Percentiles rank a stretch among this genome's conserved stretches.
Evolutionary conservation across 2,329 filamentous ascomycete genomes (phyloP).

Genomic region (Ophiostoma novo-ulmi): DNA sequence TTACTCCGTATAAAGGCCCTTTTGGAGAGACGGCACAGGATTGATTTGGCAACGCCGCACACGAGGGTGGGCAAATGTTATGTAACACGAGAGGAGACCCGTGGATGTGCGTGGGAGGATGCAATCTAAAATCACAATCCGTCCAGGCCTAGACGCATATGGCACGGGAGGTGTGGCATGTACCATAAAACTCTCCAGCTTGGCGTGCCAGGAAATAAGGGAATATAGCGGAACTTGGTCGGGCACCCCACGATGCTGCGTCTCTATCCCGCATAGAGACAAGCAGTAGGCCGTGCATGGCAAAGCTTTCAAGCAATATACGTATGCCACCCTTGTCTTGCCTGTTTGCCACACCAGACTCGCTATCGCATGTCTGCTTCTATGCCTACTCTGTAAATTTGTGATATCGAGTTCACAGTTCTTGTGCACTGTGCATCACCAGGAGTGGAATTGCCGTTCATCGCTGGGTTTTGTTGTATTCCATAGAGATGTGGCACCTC

Average conservation of each 20-base stretch:
- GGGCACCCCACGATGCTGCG: not conserved
- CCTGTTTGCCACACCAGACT: not conserved
- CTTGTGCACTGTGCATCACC: not conserved
- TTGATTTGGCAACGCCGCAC: not conserved
- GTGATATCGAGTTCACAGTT: not conserved
- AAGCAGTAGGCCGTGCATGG: not conserved
- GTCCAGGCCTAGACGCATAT: not conserved
- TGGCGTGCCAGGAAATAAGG: not conserved
- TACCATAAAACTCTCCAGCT: not conserved
- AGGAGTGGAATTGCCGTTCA: not conserved
- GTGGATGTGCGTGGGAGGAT: not conserved
- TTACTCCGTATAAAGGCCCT: too few relatives aligned
- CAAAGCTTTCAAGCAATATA: not conserved
- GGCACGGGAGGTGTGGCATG: not conserved
- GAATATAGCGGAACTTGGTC: not conserved
- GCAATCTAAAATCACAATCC: not conserved
- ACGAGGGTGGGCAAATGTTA: not conserved
- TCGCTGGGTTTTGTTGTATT: not conserved
- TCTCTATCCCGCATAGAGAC: conserved; percentile 1
- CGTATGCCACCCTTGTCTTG: not conserved
- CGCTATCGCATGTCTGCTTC: not conserved
- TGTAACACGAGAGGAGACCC: not conserved
- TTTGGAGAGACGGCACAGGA: too few relatives aligned
- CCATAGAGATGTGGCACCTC: not conserved
- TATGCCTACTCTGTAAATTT: not conserved